A percentile compares a stretch with the other conserved stretches of the same genome.
Conservation (phyloP, 2,329 filamentous ascomycete genomes). For the Fusarium sp. region DNA sequence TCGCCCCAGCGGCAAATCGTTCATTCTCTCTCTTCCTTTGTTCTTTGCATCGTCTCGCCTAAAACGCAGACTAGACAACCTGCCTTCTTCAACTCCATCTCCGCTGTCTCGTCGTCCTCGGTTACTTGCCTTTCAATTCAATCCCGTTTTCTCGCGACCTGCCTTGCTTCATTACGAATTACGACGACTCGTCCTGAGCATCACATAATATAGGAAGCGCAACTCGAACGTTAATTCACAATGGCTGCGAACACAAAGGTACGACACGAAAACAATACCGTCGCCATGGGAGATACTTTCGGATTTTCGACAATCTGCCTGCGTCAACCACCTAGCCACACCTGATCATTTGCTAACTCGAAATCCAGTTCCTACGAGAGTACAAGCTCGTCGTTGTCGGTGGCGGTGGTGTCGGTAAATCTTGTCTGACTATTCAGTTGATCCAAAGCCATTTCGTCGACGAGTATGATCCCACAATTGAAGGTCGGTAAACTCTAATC, state of each 20-base stretch:
- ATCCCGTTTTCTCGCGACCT: conserved; percentile 31
- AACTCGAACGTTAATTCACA: conserved; percentile 41
- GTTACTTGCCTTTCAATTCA: conserved; percentile 31
- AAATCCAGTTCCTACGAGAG: conserved; percentile 80
- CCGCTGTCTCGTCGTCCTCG: conserved; percentile 11
- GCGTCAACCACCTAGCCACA: background rate
- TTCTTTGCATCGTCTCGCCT: conserved; percentile 24
- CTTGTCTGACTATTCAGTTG: conserved; percentile 97
- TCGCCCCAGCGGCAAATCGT: conserved; percentile 37
- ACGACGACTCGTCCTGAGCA: conserved; percentile 22
- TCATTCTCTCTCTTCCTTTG: conserved; percentile 36
- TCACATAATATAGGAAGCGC: conserved; percentile 35
- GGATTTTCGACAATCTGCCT: background rate
- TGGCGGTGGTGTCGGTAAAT: conserved; percentile 98
- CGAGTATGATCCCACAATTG: conserved; percentile 99
- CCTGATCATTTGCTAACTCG: conserved; percentile 32
- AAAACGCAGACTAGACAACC: conserved; percentile 16
- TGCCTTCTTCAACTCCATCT: conserved; percentile 19
- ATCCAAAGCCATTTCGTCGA: conserved; percentile 98
- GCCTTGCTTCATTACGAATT: conserved; percentile 29
- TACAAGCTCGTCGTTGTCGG: conserved; percentile 98
- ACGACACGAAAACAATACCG: conserved; percentile 21
- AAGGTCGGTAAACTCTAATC: conserved; percentile 71
- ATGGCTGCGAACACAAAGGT: conserved; percentile 54
- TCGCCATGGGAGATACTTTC: background rate